Conservation (phyloP, 164 flowering plant genomes). For the Tetrastigma voinierianum region DNA sequence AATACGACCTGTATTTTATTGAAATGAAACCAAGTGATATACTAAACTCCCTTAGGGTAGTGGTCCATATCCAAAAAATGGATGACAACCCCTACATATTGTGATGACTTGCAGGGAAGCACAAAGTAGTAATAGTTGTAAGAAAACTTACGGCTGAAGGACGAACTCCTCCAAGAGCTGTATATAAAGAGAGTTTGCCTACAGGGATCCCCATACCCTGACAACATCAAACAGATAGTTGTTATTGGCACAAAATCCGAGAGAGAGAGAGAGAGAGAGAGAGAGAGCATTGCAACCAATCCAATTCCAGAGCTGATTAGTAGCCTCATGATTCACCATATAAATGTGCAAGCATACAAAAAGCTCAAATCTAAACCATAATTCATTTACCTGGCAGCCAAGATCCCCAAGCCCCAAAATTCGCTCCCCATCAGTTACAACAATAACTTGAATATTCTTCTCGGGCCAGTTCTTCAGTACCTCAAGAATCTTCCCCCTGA, state of each 20-base stretch:
- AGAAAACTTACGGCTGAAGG: conserved; percentile 44
- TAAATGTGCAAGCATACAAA: background rate
- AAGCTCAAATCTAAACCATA: background rate
- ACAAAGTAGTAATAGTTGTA: background rate
- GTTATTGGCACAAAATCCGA: background rate
- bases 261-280: background rate
- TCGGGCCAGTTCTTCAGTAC: conserved; percentile 51
- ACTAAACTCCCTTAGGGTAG: too few relatives aligned
- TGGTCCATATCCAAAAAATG: too few relatives aligned
- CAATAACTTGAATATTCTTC: conserved; percentile 49
- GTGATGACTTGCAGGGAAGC: too few relatives aligned
- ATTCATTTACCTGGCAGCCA: conserved; percentile 41
- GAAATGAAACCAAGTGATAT: too few relatives aligned
- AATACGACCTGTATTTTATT: too few relatives aligned
- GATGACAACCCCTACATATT: too few relatives aligned
- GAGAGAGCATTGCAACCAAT: background rate
- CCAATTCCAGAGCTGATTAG: too few relatives aligned
- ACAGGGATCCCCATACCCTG: conserved; percentile 58
- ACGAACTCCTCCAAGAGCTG: conserved; percentile 56
- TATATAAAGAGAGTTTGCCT: conserved; percentile 48
- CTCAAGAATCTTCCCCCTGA: conserved; percentile 45
- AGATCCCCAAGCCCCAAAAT: conserved; percentile 51
- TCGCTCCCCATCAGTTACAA: conserved; percentile 53
- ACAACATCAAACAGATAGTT: background rate
- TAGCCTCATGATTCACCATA: background rate